These are phyloP conservation scores for Citrus hindsii DNA, from an alignment of 345 rosid genomes.

Conservation along the genomic window DNA sequence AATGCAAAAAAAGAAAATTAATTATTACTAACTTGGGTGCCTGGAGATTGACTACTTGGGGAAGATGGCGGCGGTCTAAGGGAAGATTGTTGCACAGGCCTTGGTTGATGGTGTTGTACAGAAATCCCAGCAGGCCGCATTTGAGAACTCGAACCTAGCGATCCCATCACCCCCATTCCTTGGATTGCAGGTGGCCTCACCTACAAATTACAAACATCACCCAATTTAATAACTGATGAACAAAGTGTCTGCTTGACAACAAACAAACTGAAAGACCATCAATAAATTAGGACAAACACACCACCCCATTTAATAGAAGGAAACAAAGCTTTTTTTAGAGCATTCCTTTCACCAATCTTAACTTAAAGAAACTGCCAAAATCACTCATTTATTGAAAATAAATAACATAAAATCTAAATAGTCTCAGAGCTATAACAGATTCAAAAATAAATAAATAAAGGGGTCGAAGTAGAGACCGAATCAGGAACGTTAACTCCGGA, in stretches of 20 bases:
- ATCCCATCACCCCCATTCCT: slow-evolving; percentile 65
- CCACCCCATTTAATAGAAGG: neutral
- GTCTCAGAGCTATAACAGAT: neutral
- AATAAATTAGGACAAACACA: neutral
- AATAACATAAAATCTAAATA: neutral
- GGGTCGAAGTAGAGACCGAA: slow-evolving; percentile 36
- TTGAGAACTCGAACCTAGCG: slow-evolving; percentile 59
- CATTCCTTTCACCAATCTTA: neutral
- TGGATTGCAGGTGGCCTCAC: slow-evolving; percentile 54
- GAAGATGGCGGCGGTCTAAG: slow-evolving; percentile 54
- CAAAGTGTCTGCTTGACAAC: neutral
- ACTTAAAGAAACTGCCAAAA: neutral
- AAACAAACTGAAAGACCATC: neutral
- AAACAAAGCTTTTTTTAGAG: neutral
- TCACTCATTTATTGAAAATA: neutral
- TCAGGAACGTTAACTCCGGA: slow-evolving; percentile 44
- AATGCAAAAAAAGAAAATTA: neutral
- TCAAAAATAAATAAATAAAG: slow-evolving; percentile 35
- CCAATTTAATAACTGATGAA: neutral
- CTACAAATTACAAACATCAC: slow-evolving; percentile 24
- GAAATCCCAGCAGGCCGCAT: slow-evolving; percentile 67
- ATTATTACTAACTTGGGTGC: slow-evolving; percentile 54
- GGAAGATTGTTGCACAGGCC: slow-evolving; percentile 69
- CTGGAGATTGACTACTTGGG: slow-evolving; percentile 48
- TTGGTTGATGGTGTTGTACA: slow-evolving; percentile 68